A percentile compares a stretch with the other conserved stretches of the same genome.
Evolutionary conservation across 257 asterid species (phyloP).

Genomic region (Solanum phureja): DNA sequence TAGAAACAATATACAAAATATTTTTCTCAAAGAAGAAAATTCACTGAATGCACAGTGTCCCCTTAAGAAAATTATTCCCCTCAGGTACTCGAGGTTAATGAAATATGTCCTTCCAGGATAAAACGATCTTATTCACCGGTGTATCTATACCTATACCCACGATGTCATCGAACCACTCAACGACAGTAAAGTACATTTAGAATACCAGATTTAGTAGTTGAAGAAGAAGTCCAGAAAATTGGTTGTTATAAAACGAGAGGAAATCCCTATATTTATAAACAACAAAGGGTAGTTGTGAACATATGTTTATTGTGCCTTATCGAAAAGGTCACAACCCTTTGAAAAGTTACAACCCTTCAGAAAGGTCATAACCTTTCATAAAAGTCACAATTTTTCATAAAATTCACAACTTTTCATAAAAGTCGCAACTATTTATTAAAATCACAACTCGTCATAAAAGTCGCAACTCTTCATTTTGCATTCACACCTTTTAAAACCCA

Average conservation of each 20-base stretch:
- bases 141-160: not conserved
- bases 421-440: too few relatives aligned
- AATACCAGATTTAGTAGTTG: too few relatives aligned
- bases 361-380: not conserved
- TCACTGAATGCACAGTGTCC: not conserved
- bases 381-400: not conserved
- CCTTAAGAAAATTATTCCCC: not conserved
- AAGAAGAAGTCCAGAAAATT: not conserved
- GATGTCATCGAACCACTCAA: not conserved
- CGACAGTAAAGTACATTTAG: not conserved
- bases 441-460: too few relatives aligned
- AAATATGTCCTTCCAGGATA: not conserved
- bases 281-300: not conserved
- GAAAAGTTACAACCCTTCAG: not conserved
- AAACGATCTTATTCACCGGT: fast-evolving
- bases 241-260: not conserved
- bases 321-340: not conserved
- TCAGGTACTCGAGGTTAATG: not conserved
- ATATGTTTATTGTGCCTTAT: not conserved
- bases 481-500: too few relatives aligned
- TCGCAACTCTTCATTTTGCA: not conserved
- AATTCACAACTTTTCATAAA: too few relatives aligned
- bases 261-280: too few relatives aligned
- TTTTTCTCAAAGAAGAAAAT: too few relatives aligned
- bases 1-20: too few relatives aligned